Conservation (phyloP, 2,329 filamentous ascomycete species). For the Colletotrichum musicola region DNA sequence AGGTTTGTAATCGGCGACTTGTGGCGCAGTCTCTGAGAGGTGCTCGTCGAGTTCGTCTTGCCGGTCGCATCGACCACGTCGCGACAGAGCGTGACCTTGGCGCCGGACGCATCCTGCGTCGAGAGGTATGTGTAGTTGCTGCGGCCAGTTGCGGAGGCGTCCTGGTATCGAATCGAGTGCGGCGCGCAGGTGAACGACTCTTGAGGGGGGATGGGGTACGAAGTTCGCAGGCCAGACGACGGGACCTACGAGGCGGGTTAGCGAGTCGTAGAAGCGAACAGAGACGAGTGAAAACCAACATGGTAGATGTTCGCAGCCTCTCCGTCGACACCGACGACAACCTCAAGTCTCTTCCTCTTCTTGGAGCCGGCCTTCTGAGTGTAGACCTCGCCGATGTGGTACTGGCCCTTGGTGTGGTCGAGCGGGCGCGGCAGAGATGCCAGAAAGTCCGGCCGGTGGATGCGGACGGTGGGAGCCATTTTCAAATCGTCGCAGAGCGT, state of each 20-base stretch:
- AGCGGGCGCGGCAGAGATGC: conserved; percentile 70
- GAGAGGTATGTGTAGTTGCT: conserved; percentile 73
- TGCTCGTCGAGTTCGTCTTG: conserved; percentile 64
- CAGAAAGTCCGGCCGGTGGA: conserved; percentile 74
- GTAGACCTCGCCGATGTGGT: conserved; percentile 71
- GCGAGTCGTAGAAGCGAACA: conserved; percentile 20
- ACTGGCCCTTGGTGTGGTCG: conserved; percentile 59
- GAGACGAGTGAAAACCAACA: conserved; percentile 56
- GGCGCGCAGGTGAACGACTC: conserved; percentile 73
- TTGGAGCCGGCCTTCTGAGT: conserved; percentile 69
- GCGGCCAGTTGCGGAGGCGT: conserved; percentile 60
- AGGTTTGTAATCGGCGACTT: conserved; percentile 58
- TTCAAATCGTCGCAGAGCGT: conserved; percentile 25
- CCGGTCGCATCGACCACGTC: conserved; percentile 66
- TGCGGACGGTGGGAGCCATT: conserved; percentile 72
- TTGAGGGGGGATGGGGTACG: conserved; percentile 75
- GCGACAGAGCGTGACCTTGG: conserved; percentile 70
- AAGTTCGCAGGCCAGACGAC: conserved; percentile 72
- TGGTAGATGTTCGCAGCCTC: conserved; percentile 76
- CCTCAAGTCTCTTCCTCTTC: conserved; percentile 73
- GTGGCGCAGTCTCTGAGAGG: conserved; percentile 50
- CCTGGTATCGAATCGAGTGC: conserved; percentile 68
- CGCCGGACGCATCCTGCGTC: conserved; percentile 60
- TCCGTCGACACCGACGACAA: conserved; percentile 74
- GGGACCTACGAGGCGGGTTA: conserved; percentile 62